Base-by-base conservation (phyloP, 1,139 yeast species). In the Torulaspora globosa region DNA sequence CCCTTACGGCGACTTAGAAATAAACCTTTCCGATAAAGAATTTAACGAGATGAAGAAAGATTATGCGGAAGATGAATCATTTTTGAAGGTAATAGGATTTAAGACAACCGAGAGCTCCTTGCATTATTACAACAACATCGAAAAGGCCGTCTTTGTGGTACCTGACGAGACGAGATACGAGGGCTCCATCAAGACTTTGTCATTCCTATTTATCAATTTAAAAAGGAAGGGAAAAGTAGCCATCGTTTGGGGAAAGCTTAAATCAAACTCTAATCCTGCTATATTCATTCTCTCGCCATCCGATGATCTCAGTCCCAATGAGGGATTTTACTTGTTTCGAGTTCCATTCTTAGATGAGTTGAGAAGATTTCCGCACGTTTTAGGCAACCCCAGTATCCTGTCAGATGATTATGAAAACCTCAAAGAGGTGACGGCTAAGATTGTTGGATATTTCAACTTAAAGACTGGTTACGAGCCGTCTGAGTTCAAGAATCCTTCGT, bases 271-370 rank as follows among this genome's bases (percentile, higher is more conserved):
- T 0, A 64, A 74, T 41, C 94, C 96, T 0, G 56, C 70, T 2
- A 55, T 86, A 39, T 84, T 74, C 56, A 78, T 83, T 0, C 58
- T 88, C 48, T 71, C 80, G 41, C 87, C 95, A 0, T 74, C 85
- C 1, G 43, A 45, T 10, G 45, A 44, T 10, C 27, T 26, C 2
- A 63, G 57, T 18, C 47, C 52, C 14, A 60, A 56, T 0, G 79
- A 82, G 53, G 89, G 89, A 0, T 79, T 84, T 52, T 74, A 80
- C 36, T 63, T 84, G 44, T 67, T 79, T 12, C 69, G 73, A 40
- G 50, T 81, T n/a, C 90, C 92, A 0, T 81, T 78, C 72, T 60
- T 78, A 18, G 86, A 83, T 52, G 85, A 82, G 58, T 66, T 83
- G 1, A 65, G 92, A 45, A 67, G 66, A 30, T 64, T 80, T 7